These are phyloP conservation scores for Penicillium sp. DNA, from an alignment of 2,329 filamentous ascomycete species.

Conservation along the genomic window DNA sequence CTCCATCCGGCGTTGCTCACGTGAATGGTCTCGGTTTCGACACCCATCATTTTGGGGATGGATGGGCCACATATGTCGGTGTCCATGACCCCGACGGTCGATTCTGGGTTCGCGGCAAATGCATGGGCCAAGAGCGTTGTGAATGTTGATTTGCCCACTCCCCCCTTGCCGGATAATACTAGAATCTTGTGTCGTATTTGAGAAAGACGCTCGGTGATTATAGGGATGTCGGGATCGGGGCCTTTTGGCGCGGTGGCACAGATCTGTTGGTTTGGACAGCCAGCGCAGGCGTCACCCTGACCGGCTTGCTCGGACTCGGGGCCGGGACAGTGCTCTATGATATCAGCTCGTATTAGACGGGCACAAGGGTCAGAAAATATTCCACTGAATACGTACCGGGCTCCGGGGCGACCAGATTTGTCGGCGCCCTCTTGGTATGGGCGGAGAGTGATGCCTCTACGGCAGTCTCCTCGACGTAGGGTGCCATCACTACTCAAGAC, in stretches of 20 bases:
- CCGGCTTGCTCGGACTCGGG: slow-evolving; percentile 54
- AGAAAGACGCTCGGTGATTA: slow-evolving; percentile 77
- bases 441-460: slow-evolving; percentile 64
- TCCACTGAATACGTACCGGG: slow-evolving; percentile 48
- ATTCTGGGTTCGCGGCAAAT: slow-evolving; percentile 73
- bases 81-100: slow-evolving; percentile 89
- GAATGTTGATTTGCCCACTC: slow-evolving; percentile 94
- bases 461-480: slow-evolving; percentile 68
- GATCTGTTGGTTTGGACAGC: slow-evolving; percentile 92
- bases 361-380: background rate
- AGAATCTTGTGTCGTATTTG: slow-evolving; percentile 87
- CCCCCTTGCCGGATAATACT: slow-evolving; percentile 88
- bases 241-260: slow-evolving; percentile 93
- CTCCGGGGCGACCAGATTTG: slow-evolving; percentile 80
- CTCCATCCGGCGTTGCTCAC: slow-evolving; percentile 84
- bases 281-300: slow-evolving; percentile 74
- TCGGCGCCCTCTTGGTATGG: slow-evolving; percentile 68
- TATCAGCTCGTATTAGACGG: background rate
- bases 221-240: slow-evolving; percentile 84
- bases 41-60: slow-evolving; percentile 99
- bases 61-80: slow-evolving; percentile 94
- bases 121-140: slow-evolving; percentile 81
- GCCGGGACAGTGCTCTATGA: slow-evolving; percentile 79
- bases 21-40: slow-evolving; percentile 89
- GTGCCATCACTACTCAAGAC: slow-evolving; percentile 56